Percentiles rank a stretch among this genome's conserved stretches.
phyloP scores from a whole-genome alignment of 2,329 filamentous ascomycete genomes.

The Aureobasidium sp. region DNA sequence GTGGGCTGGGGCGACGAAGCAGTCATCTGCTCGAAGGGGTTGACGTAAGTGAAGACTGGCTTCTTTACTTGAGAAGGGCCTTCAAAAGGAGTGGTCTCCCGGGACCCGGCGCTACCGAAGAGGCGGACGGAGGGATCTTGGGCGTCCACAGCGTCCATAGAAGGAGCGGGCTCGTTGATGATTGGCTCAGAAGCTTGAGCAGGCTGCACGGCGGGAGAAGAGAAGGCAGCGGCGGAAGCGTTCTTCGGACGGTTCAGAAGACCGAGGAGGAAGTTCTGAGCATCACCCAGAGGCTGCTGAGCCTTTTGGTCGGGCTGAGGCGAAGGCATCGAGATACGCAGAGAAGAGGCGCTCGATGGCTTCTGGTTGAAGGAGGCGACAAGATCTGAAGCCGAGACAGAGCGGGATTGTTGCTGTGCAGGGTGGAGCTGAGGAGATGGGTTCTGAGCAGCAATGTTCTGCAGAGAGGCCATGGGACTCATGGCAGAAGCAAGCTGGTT shows the following conservation, averaged over 20 bases:
- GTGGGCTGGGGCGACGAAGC: constrained; percentile 49
- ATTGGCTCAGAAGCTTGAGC: constrained; percentile 36
- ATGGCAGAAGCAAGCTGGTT: constrained; percentile 28
- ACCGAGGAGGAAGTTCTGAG: constrained; percentile 78
- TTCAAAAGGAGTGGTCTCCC: constrained; percentile 32
- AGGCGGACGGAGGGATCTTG: constrained; percentile 25
- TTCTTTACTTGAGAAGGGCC: constrained; percentile 31
- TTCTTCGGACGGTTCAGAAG: constrained; percentile 69
- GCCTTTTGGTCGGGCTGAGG: constrained; percentile 10
- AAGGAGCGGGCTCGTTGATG: constrained; percentile 36
- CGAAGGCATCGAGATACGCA: constrained; percentile 23
- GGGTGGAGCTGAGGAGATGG: constrained; percentile 1
- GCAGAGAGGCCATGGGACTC: constrained; percentile 33
- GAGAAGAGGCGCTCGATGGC: constrained; percentile 24
- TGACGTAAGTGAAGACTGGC: constrained; percentile 61
- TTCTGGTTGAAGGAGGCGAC: constrained; percentile 50
- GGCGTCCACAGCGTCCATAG: not conserved
- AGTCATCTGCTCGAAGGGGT: constrained; percentile 64
- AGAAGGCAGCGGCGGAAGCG: constrained; percentile 21
- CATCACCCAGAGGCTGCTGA: constrained; percentile 47
- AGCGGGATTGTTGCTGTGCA: constrained; percentile 9
- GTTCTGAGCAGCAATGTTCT: constrained; percentile 23
- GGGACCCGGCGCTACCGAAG: constrained; percentile 25
- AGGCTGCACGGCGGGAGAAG: constrained; percentile 20
- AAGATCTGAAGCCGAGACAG: constrained; percentile 51